Evolutionary conservation across 352 stramenopile species (phyloP).

Genomic region (Phytophthora pinifolia): DNA sequence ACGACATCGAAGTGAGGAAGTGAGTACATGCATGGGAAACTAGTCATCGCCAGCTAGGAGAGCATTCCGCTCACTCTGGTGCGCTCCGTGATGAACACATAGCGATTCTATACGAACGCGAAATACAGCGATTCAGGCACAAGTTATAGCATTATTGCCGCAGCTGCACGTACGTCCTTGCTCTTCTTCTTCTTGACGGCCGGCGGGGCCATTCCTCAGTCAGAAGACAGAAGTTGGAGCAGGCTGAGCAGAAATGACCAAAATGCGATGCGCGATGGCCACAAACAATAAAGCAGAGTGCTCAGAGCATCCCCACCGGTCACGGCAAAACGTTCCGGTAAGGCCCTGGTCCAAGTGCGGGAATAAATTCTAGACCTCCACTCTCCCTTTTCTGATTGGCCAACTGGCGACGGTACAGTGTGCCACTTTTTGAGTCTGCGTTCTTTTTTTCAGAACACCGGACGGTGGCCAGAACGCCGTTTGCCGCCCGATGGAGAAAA

Average conservation of each 20-base stretch:
- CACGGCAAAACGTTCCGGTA: too few relatives aligned
- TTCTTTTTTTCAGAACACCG: too few relatives aligned
- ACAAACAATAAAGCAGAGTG: too few relatives aligned
- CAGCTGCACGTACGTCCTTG: constrained; percentile 25
- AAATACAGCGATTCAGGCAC: not conserved
- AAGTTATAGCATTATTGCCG: not conserved
- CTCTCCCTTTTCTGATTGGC: too few relatives aligned
- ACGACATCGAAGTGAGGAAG: not conserved
- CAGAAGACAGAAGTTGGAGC: not conserved
- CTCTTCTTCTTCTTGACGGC: constrained; percentile 24
- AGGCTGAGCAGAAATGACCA: not conserved
- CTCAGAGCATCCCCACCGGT: too few relatives aligned
- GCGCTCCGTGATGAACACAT: constrained; percentile 81
- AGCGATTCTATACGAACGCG: constrained; percentile 36
- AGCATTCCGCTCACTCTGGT: constrained; percentile 39
- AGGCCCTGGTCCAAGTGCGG: too few relatives aligned
- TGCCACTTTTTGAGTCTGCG: too few relatives aligned
- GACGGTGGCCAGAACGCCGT: too few relatives aligned
- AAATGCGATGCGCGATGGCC: too few relatives aligned
- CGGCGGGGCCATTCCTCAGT: constrained; percentile 5
- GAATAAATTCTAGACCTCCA: too few relatives aligned
- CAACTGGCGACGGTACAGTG: too few relatives aligned
- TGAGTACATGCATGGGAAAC: not conserved
- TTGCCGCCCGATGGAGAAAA: too few relatives aligned
- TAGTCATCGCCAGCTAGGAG: not conserved